Conservation (phyloP, 225 moss, liverwort and hornwort species). For the Asterella californica region DNA sequence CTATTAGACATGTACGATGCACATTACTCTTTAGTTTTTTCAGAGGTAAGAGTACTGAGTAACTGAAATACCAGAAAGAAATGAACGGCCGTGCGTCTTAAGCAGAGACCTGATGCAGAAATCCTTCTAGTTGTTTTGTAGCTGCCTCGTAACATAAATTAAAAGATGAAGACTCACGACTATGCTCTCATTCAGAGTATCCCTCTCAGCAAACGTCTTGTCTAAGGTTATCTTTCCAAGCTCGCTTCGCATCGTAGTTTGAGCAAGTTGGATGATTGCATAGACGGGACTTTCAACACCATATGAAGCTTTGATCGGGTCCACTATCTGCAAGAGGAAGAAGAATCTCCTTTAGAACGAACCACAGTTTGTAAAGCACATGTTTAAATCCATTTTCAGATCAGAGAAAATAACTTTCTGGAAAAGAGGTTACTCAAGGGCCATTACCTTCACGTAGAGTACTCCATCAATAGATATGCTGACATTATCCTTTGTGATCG, state of each 20-base stretch:
- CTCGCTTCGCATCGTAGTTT: slow-evolving; percentile 97
- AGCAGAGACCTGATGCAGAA: not conserved
- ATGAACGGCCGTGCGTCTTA: not conserved
- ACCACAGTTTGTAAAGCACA: not conserved
- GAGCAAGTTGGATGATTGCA: slow-evolving; percentile 97
- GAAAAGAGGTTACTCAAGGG: not conserved
- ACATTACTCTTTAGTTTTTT: not conserved
- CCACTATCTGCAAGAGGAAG: slow-evolving; percentile 55
- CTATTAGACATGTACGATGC: not conserved
- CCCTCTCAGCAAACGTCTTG: slow-evolving; percentile 97
- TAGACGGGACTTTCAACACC: slow-evolving; percentile 98
- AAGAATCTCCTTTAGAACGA: not conserved
- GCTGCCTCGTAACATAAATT: not conserved
- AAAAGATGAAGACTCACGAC: slow-evolving; percentile 40
- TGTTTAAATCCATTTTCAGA: not conserved
- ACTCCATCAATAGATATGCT: slow-evolving; percentile 99
- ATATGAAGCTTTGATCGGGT: slow-evolving; percentile 94
- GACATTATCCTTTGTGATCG: slow-evolving; percentile 99
- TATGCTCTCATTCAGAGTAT: slow-evolving; percentile 93
- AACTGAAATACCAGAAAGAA: not conserved
- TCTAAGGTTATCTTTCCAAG: slow-evolving; percentile 97
- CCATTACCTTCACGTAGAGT: slow-evolving; percentile 68
- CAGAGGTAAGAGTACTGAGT: not conserved
- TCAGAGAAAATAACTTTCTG: not conserved
- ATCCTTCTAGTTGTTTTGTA: not conserved